Evolutionary conservation across 192 early-diverging fungal species (phyloP), one percentile per base, ranked within the genome.

Genomic region (Jimgerdemannia lactiflua): DNA sequence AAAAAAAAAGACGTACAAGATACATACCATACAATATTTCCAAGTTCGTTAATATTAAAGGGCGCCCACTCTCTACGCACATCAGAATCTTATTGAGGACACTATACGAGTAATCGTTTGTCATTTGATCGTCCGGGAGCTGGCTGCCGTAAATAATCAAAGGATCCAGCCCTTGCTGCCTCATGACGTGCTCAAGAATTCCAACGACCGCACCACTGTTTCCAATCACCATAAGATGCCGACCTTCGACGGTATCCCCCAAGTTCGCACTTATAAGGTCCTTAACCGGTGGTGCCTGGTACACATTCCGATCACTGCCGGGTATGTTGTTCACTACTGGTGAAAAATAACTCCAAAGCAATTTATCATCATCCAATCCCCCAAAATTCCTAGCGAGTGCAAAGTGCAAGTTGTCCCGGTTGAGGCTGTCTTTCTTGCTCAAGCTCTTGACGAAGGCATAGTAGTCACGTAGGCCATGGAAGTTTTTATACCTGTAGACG

Each of bases 221-320:
- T 1, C 69, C 70, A 29, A 75, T 75, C 59, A 73, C 41, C 69
- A 67, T 70, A 65, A 77, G 49, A 77, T 77, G 75, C 39, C 75
- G 64, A 8, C 71, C 17, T 3, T 43, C 9, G 29, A 20, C 54
- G 8, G 14, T 14, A 59, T 59, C 49, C 8, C 0, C 14, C 14
- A 10, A 10, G 49, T 59, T 59, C 2, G 49, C 49, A 59, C 14
- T 59, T 59, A 59, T 14, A 59, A 14, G 6, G 2, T 59, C 49
- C 8, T 10, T 59, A 59, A 10, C 2, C 49, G 8, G 14, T 59
- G 6, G 6, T 2, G 14, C 14, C 49, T 59, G 8, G 8, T 59
- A 6, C 6, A 59, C 6, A 59, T 1, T 59, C 6, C 49, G 8
- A 59, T 29, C 29, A 29, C n/a, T n/a, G n/a, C 29, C 29, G 29